Evolutionary conservation across 257 asterid genomes (phyloP), one percentile per base, ranked within the genome.

Genomic region (Oldenlandia corymbosa): DNA sequence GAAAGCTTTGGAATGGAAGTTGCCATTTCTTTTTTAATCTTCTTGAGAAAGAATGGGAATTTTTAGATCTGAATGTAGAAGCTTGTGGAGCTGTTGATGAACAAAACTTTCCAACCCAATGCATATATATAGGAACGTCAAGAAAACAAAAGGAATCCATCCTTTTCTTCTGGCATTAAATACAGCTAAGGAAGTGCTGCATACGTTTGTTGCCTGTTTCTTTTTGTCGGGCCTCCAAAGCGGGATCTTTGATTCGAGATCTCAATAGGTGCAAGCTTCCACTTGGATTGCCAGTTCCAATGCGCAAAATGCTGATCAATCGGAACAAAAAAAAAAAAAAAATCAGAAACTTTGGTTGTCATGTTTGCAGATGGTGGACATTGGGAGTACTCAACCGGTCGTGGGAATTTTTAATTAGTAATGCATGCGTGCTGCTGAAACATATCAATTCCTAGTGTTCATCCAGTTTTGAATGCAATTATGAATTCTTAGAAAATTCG

Each of bases 11-110:
- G n/a, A n/a, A n/a, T n/a, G n/a, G n/a, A n/a, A n/a, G n/a, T 64
- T 58, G 62, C 80, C 74, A 68, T 58, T 69, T 51, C 31, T 3
- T 24, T 49, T 23, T 10, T n/a, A n/a, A n/a, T 66, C 41, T 71
- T 24, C 10, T 4, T 8, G 21, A n/a, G 27, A 31, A 45, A 43
- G 28, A n/a, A 62, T 28, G 56, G 30, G 32, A 9, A 13, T 43
- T 7, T n/a, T 11, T 62, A 20, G 45, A 62, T 46, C 12, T 61
- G 43, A 28, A 42, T 17, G 31, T 47, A 58, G 30, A 26, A 60
- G 56, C 28, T 3, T 60, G 27, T 27, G 49, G 26, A 58, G 39
- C 2, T 49, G 63, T 53, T 54, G 70, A 61, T 16, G 3, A 31
- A 55, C 68, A 16, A 49, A 63, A 31, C 27, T 63, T 34, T 34